phyloP scores from a whole-genome alignment of 106 monocot species.

The Apostasia shenzhenica region DNA sequence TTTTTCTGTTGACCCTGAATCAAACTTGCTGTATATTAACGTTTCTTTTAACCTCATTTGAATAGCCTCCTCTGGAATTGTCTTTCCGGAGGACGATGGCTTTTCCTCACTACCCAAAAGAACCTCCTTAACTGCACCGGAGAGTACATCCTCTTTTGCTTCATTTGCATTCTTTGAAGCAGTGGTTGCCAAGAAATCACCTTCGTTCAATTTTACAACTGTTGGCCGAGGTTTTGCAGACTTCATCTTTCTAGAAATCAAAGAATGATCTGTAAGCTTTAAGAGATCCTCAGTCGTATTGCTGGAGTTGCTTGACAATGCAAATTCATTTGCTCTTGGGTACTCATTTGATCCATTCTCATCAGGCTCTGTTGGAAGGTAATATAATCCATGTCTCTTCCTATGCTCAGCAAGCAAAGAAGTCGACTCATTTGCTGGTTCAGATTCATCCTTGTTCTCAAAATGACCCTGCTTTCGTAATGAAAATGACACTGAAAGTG shows the following conservation, averaged over 20 bases:
- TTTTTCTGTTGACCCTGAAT: slow-evolving; percentile 23
- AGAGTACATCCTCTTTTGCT: slow-evolving; percentile 36
- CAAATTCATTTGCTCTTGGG: slow-evolving; percentile 53
- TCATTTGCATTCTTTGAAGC: slow-evolving; percentile 13
- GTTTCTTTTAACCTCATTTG: slow-evolving; percentile 15
- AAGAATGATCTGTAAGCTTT: slow-evolving; percentile 37
- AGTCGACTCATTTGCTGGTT: slow-evolving; percentile 23
- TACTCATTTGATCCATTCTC: slow-evolving; percentile 47
- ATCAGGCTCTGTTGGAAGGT: slow-evolving; percentile 56
- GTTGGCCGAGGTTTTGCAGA: slow-evolving; percentile 58
- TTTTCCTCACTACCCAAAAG: slow-evolving; percentile 34
- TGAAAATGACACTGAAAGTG: slow-evolving; percentile 32
- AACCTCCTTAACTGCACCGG: slow-evolving; percentile 53
- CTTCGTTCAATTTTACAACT: slow-evolving; percentile 80
- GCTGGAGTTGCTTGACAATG: slow-evolving; percentile 11
- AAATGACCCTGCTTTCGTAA: slow-evolving; percentile 11
- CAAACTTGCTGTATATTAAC: slow-evolving; percentile 4
- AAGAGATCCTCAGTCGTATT: slow-evolving; percentile 28
- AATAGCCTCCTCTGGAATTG: slow-evolving; percentile 13
- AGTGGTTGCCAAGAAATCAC: slow-evolving; percentile 19
- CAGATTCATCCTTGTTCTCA: slow-evolving; percentile 23
- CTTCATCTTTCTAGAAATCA: slow-evolving; percentile 33
- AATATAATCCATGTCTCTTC: slow-evolving; percentile 75
- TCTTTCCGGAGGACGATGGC: slow-evolving; percentile 13
- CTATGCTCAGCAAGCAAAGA: slow-evolving; percentile 77